Evolutionary conservation across 495 filamentous ascomycete genomes (phyloP), one percentile per base, ranked within the genome.

Genomic region (Hapsidospora chrysogenum): DNA sequence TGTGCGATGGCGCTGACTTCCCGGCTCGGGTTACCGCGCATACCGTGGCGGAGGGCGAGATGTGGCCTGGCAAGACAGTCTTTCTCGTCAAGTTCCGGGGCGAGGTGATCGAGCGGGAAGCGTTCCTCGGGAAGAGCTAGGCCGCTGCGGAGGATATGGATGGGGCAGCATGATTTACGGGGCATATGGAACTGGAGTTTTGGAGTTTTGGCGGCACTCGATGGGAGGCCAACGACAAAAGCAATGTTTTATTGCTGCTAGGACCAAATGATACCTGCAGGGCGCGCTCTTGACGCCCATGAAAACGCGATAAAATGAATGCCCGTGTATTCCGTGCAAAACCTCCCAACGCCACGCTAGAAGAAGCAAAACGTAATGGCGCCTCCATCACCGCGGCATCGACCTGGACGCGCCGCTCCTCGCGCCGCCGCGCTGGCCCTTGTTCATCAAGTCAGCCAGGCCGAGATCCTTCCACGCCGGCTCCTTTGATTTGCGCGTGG

Each of bases 51-150:
- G 66, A 67, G 35, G 84, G 83, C 36, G 70, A 76, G 48, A 76
- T 94, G 76, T 95, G 84, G 82, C 89, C 89, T 1, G 78, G 79
- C 27, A 83, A 85, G 57, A 97, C 89, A 40, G 85, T 96, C 16
- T 96, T 95, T 59, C 58, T 97, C 51, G 72, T 97, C 33, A 78
- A 85, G 50, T 97, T 97, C 57, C 72, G 77, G 37, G 71, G 76
- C 33, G 78, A 78, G 49, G 85, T 94, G 20, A 67, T 96, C 61
- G 85, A 95, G 64, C 61, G 89, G 53, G 89, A 96, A 71, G 78
- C 78, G 44, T 58, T 58, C 44, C 50, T 70, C 29, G 63, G 51
- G 23, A 64, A 60, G 48, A 50, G 51, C 10, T 58, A 36, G 46
- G 22, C 16, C n/a, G 13, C n/a, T n/a, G 20, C 17, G 2, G 3